Evolutionary conservation across 805 yeast species (phyloP).

Genomic region (Nakazawaea wyomingensis): DNA sequence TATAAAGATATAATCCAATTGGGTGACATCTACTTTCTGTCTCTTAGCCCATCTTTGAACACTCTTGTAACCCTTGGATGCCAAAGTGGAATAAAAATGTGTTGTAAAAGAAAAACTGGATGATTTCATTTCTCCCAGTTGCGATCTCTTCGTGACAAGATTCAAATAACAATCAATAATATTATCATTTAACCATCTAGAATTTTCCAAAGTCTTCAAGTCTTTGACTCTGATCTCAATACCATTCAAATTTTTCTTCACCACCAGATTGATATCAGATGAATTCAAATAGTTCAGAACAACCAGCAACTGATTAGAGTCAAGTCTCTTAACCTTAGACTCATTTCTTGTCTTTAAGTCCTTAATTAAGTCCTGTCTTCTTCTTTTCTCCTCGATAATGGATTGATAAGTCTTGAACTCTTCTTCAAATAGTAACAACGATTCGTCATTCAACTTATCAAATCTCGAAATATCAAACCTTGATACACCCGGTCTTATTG

Average conservation of each 20-base stretch:
- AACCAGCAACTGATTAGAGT: constrained; percentile 22
- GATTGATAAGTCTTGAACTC: constrained; percentile 39
- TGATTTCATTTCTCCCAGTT: constrained; percentile 20
- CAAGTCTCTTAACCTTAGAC: constrained; percentile 28
- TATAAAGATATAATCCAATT: constrained; percentile 61
- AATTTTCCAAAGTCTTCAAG: constrained; percentile 61
- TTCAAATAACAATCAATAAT: constrained; percentile 78
- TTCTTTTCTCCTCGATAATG: constrained; percentile 36
- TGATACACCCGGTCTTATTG: too few relatives aligned
- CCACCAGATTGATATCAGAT: constrained; percentile 18
- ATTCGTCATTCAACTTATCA: constrained; percentile 2
- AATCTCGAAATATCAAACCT: neutral
- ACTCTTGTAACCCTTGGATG: constrained; percentile 69
- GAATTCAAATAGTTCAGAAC: constrained; percentile 32
- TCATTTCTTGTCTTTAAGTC: constrained; percentile 31
- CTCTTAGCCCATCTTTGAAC: constrained; percentile 83
- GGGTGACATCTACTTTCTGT: constrained; percentile 59
- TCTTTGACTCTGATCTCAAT: constrained; percentile 67
- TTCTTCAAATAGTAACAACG: constrained; percentile 20
- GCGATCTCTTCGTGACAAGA: constrained; percentile 40
- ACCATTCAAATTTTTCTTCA: constrained; percentile 31
- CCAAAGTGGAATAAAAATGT: constrained; percentile 75
- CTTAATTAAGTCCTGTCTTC: constrained; percentile 28
- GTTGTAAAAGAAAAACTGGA: constrained; percentile 74
- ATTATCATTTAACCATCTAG: constrained; percentile 86